Evolutionary conservation across 176 grass and related monocot species (phyloP).

Genomic region (Dendrocalamus sinicus): DNA sequence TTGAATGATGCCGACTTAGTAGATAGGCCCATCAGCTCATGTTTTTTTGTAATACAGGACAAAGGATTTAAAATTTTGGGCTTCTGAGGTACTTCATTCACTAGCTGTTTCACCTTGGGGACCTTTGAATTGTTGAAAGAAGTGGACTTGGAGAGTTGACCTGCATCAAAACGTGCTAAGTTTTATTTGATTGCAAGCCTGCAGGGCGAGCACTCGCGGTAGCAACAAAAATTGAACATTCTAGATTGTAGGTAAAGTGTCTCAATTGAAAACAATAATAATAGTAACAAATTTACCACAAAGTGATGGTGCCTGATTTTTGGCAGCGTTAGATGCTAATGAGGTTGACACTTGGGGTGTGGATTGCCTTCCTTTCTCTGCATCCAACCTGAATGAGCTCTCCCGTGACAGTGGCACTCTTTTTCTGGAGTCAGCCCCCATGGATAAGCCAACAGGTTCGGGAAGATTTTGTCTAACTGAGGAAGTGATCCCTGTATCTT

Average conservation of each 20-base stretch:
- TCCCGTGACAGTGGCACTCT: conserved; percentile 26
- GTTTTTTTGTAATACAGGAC: conserved; percentile 59
- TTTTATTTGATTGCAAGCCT: background rate
- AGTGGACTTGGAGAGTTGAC: conserved; percentile 66
- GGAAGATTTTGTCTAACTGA: conserved; percentile 29
- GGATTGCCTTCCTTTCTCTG: conserved; percentile 63
- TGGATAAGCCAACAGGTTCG: conserved; percentile 37
- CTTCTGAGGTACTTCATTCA: conserved; percentile 68
- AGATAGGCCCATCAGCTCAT: conserved; percentile 45
- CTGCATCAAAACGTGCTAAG: conserved; percentile 50
- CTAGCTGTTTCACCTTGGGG: conserved; percentile 91
- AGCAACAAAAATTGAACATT: conserved; percentile 32
- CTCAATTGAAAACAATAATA: conserved; percentile 33
- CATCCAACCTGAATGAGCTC: conserved; percentile 43
- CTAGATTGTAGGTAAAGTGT: conserved; percentile 21
- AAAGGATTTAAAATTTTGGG: conserved; percentile 58
- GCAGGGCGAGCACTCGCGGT: conserved; percentile 10
- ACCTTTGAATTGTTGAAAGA: conserved; percentile 92
- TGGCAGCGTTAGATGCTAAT: conserved; percentile 42
- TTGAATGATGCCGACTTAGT: conserved; percentile 75
- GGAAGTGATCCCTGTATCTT: conserved; percentile 38
- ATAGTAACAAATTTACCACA: conserved; percentile 60
- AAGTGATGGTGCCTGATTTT: conserved; percentile 42
- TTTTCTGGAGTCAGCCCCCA: conserved; percentile 50
- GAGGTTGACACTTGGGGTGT: conserved; percentile 36